Percentiles rank a stretch among this genome's conserved stretches.
Conservation (phyloP, 129 eudicot genomes). For the Saposhnikovia divaricata region DNA sequence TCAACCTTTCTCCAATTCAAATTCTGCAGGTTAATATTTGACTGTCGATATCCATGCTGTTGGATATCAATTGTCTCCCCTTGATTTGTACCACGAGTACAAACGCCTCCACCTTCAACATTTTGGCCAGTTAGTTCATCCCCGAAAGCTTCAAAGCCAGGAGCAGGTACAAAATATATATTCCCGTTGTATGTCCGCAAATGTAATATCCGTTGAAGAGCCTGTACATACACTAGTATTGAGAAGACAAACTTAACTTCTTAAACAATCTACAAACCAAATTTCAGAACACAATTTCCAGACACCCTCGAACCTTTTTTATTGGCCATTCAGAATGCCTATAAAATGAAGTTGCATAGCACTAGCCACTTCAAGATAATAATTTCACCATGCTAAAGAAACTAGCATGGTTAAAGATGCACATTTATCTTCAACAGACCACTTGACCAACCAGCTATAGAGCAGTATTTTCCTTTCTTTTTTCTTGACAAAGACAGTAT, state of each 20-base stretch:
- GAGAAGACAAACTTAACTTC: background rate
- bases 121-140: constrained; percentile 28
- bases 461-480: background rate
- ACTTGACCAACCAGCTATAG: background rate
- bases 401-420: background rate
- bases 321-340: background rate
- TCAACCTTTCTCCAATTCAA: constrained; percentile 63
- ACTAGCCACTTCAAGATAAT: background rate
- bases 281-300: background rate
- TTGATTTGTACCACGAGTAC: constrained; percentile 12
- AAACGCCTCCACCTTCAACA: constrained; percentile 18
- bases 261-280: background rate
- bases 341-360: background rate
- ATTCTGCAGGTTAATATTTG: constrained; percentile 32
- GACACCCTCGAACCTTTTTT: background rate
- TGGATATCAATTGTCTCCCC: constrained; percentile 25
- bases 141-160: constrained; percentile 73
- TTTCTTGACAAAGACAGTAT: background rate
- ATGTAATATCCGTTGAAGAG: constrained; percentile 54
- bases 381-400: background rate
- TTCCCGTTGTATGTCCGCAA: constrained; percentile 75
- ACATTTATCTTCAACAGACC: background rate
- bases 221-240: constrained; percentile 31
- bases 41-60: constrained; percentile 54
- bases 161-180: constrained; percentile 74